Evolutionary conservation across 23 red algal genomes (phyloP).

Genomic region (Gracilaria vermiculophylla): DNA sequence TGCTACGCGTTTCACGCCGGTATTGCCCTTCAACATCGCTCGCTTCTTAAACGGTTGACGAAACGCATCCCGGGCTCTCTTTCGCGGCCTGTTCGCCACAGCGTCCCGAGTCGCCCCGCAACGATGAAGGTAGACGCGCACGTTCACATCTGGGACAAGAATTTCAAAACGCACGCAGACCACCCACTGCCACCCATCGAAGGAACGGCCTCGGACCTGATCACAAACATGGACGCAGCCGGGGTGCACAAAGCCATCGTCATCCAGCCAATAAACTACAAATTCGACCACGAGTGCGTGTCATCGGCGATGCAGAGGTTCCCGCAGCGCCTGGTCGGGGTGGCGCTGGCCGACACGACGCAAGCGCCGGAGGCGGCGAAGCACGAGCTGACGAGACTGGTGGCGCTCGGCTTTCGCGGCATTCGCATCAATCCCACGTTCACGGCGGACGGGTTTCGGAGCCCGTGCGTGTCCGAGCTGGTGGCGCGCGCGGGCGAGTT

Average conservation of each 20-base stretch:
- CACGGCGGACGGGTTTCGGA: conserved; percentile 5
- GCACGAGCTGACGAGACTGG: background rate
- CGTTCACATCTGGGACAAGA: conserved; percentile 26
- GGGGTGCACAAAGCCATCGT: background rate
- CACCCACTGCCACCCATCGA: background rate
- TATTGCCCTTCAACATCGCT: background rate
- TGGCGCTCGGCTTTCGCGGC: background rate
- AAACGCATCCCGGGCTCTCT: background rate
- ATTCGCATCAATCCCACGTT: conserved; percentile 32
- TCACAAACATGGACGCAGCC: background rate
- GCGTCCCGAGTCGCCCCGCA: background rate
- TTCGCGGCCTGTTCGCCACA: background rate
- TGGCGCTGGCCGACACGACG: conserved; percentile 1
- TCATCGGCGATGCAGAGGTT: background rate
- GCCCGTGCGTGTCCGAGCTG: background rate
- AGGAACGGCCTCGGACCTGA: background rate
- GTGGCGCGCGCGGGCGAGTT: background rate
- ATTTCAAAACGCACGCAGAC: background rate
- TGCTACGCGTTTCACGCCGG: background rate
- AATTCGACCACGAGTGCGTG: conserved; percentile 24
- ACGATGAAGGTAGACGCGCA: conserved; percentile 36
- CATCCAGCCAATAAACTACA: conserved; percentile 35
- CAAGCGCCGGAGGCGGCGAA: background rate
- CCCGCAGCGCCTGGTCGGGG: background rate
- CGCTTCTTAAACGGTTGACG: background rate